Conservation (phyloP, 441 rosid species). For the Syzygium malaccense region DNA sequence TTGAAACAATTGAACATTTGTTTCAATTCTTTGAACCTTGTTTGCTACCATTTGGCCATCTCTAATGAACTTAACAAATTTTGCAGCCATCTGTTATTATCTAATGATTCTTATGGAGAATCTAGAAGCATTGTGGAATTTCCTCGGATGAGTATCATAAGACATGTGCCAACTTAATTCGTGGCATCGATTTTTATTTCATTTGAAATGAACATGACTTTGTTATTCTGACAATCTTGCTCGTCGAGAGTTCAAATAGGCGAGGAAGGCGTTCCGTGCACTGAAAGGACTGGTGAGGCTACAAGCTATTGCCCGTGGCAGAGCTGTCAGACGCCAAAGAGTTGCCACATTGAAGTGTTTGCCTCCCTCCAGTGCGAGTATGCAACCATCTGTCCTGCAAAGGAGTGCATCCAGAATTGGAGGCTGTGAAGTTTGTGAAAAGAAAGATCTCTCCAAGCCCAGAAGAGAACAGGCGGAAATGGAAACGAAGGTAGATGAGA, state of each 20-base stretch:
- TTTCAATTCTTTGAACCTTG: neutral
- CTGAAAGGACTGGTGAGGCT: constrained; percentile 78
- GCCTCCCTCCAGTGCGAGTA: constrained; percentile 13
- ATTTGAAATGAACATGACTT: neutral
- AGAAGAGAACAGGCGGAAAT: constrained; percentile 28
- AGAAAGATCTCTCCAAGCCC: constrained; percentile 15
- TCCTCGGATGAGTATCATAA: neutral
- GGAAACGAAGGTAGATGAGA: constrained; percentile 30
- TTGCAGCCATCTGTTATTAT: neutral
- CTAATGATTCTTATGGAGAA: neutral
- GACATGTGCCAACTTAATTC: neutral
- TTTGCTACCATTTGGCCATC: neutral
- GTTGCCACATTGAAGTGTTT: constrained; percentile 13
- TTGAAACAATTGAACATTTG: neutral
- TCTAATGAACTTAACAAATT: neutral
- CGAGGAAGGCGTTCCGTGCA: constrained; percentile 86
- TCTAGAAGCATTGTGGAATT: neutral
- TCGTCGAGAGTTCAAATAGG: constrained; percentile 33
- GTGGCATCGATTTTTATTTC: neutral
- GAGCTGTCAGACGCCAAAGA: constrained; percentile 47
- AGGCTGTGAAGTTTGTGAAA: constrained; percentile 12
- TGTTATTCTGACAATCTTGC: neutral
- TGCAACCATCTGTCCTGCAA: constrained; percentile 15
- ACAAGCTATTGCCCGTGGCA: constrained; percentile 86
- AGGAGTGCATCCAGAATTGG: constrained; percentile 4